These are phyloP conservation scores for Conringia planisiliqua DNA, from an alignment of 345 rosid genomes.

Conservation along the genomic window DNA sequence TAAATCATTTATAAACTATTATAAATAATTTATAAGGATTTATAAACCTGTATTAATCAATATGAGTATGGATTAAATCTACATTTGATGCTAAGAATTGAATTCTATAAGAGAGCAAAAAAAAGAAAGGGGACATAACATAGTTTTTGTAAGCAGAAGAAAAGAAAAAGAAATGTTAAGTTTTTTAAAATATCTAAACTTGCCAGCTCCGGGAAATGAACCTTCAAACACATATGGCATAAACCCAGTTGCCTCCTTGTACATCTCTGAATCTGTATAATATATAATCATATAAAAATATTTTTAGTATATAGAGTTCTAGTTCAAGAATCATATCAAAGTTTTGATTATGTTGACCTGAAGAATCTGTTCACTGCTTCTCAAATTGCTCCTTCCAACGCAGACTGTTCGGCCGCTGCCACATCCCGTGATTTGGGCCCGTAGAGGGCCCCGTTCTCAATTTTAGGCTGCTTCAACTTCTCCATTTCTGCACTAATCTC, in stretches of 20 bases:
- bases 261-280: constrained; percentile 66
- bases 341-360: constrained; percentile 45
- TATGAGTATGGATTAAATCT: too few species aligned
- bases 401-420: constrained; percentile 93
- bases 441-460: constrained; percentile 60
- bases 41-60: too few species aligned
- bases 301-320: background rate
- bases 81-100: too few species aligned
- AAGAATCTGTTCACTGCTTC: constrained; percentile 82
- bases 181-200: constrained; percentile 66
- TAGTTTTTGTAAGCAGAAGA: background rate
- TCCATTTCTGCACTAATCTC: constrained; percentile 76
- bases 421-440: constrained; percentile 96
- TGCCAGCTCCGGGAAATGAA: constrained; percentile 86
- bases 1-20: too few species aligned
- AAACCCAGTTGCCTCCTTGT: constrained; percentile 80
- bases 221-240: constrained; percentile 81
- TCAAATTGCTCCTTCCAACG: constrained; percentile 57
- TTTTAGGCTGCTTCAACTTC: constrained; percentile 39
- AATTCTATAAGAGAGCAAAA: too few species aligned
- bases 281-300: background rate
- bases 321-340: constrained; percentile 4
- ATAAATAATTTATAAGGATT: too few species aligned
- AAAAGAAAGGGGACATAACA: too few species aligned
- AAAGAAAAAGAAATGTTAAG: background rate